Conservation (phyloP, 2,329 filamentous ascomycete genomes). For the Cryphonectria radicalis region DNA sequence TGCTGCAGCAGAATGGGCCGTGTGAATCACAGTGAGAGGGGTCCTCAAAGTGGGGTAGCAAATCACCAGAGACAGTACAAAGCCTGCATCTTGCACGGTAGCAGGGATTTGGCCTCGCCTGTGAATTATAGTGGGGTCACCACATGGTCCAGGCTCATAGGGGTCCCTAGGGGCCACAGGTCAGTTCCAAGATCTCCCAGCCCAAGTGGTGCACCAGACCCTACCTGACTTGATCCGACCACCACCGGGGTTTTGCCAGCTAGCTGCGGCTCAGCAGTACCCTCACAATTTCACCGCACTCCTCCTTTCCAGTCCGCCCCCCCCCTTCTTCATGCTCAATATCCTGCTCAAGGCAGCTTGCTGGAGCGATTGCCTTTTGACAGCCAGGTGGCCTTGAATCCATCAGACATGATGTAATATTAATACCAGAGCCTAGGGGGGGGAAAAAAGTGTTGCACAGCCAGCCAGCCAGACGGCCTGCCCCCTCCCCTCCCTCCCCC, state of each 20-base stretch:
- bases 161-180: neutral
- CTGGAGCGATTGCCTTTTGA: neutral
- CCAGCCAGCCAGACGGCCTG: neutral
- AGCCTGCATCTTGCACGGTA: neutral
- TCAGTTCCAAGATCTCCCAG: neutral
- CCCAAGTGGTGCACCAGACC: neutral
- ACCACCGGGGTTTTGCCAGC: neutral
- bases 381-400: neutral
- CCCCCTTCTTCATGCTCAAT: neutral
- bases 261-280: conserved; percentile 3
- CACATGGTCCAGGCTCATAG: conserved; percentile 3
- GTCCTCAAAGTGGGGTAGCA: neutral
- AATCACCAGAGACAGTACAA: neutral
- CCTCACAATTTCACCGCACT: neutral
- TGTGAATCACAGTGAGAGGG: neutral
- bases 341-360: neutral
- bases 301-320: neutral
- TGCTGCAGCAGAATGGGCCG: neutral
- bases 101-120: neutral
- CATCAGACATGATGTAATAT: neutral
- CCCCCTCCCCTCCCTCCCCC: neutral
- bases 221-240: neutral
- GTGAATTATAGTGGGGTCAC: neutral
- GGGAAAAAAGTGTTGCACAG: neutral
- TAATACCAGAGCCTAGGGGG: neutral